A percentile compares a stretch with the other conserved stretches of the same genome.
Conservation (phyloP, 2,329 filamentous ascomycete genomes). For the Lachnellula suecica region DNA sequence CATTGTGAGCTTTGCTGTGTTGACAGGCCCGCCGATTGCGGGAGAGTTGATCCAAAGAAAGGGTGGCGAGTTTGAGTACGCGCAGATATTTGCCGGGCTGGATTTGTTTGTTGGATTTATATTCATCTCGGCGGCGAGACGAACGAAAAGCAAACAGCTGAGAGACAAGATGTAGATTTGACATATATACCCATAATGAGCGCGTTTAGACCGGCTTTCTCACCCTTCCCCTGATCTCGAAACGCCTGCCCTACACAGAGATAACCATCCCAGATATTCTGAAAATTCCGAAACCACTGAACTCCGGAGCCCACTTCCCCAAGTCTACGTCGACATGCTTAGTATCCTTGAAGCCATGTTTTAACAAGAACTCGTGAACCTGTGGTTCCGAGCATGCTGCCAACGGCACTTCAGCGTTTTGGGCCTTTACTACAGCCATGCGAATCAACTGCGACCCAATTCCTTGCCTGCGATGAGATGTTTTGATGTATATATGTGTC, state of each 20-base stretch:
- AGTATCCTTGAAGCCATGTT: slow-evolving; percentile 4
- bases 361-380: slow-evolving; percentile 3
- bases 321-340: slow-evolving; percentile 7
- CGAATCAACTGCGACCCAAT: slow-evolving; percentile 4
- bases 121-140: slow-evolving; percentile 41
- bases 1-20: slow-evolving; percentile 50
- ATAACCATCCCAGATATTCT: neutral
- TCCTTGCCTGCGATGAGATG: neutral
- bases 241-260: too few species aligned
- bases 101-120: slow-evolving; percentile 42
- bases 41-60: slow-evolving; percentile 48
- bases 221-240: too few species aligned
- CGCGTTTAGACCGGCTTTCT: too few species aligned
- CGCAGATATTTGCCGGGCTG: slow-evolving; percentile 50
- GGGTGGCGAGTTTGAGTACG: slow-evolving; percentile 46
- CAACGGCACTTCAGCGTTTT: neutral
- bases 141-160: slow-evolving; percentile 36
- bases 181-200: neutral
- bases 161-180: slow-evolving; percentile 22
- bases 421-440: neutral
- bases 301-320: neutral
- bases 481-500: slow-evolving; percentile 3
- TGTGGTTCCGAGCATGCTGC: slow-evolving; percentile 1
- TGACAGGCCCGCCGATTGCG: slow-evolving; percentile 55
- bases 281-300: slow-evolving; percentile 6